These are phyloP conservation scores for Gaillardinia entomophila DNA, from an alignment of 805 yeast species.

Conservation along the genomic window DNA sequence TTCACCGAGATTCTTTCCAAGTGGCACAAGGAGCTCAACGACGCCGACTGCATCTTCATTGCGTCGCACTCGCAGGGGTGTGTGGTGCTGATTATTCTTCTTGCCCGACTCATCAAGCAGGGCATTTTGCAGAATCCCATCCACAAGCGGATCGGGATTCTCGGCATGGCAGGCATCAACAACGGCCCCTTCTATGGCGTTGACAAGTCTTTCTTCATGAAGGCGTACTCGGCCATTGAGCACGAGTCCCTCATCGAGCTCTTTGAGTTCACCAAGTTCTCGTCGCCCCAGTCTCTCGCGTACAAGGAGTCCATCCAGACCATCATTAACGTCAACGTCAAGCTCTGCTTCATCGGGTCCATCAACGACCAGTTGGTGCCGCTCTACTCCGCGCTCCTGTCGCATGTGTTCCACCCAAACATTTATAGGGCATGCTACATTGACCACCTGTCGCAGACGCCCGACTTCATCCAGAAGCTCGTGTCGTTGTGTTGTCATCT, in stretches of 20 bases:
- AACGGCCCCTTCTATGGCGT: slow-evolving; percentile 91
- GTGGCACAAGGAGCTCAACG: slow-evolving; percentile 53
- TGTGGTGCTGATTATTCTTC: slow-evolving; percentile 77
- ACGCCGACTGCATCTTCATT: slow-evolving; percentile 81
- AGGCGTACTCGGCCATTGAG: slow-evolving; percentile 88
- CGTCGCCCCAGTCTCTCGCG: slow-evolving; percentile 64
- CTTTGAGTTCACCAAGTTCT: slow-evolving; percentile 79
- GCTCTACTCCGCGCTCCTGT: slow-evolving; percentile 77
- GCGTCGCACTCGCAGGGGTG: slow-evolving; percentile 97
- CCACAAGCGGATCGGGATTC: slow-evolving; percentile 53
- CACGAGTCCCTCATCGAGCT: slow-evolving; percentile 80
- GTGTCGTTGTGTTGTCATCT: slow-evolving; percentile 69
- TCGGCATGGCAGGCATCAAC: slow-evolving; percentile 95
- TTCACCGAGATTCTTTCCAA: slow-evolving; percentile 67
- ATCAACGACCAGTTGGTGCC: slow-evolving; percentile 94
- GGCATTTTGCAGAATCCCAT: slow-evolving; percentile 39
- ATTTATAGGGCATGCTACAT: slow-evolving; percentile 84
- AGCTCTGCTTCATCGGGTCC: slow-evolving; percentile 79
- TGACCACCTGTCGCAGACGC: slow-evolving; percentile 75
- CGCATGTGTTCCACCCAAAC: slow-evolving; percentile 83
- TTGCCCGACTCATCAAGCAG: slow-evolving; percentile 64
- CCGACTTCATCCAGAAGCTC: slow-evolving; percentile 70
- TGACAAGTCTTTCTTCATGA: slow-evolving; percentile 76
- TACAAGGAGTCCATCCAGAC: slow-evolving; percentile 62
- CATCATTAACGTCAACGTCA: slow-evolving; percentile 65